These are phyloP conservation scores for Handroanthus guayacan DNA, from an alignment of 257 asterid genomes.

Conservation along the genomic window DNA sequence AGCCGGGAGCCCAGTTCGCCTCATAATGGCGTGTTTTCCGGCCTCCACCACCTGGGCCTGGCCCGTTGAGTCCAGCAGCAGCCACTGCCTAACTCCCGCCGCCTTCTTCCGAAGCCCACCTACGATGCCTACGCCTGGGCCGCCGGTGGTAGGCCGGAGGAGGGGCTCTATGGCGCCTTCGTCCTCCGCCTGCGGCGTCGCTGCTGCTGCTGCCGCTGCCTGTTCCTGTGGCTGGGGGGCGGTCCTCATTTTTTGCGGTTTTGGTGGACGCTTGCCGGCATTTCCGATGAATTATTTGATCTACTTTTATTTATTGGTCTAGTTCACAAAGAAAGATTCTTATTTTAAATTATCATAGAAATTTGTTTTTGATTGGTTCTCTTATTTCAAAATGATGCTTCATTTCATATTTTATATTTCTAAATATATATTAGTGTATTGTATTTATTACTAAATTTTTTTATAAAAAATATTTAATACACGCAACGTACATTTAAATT, in stretches of 20 bases:
- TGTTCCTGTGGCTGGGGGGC: conserved; percentile 43
- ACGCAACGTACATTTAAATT: too few relatives aligned
- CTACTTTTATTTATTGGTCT: background rate
- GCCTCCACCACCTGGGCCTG: conserved; percentile 83
- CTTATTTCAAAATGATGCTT: too few relatives aligned
- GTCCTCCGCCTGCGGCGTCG: conserved; percentile 48
- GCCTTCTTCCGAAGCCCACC: conserved; percentile 78
- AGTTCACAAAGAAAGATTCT: too few relatives aligned
- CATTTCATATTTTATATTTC: too few relatives aligned
- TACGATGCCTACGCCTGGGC: conserved; percentile 37
- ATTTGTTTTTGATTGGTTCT: too few relatives aligned
- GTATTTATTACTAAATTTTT: too few relatives aligned
- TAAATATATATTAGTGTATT: too few relatives aligned
- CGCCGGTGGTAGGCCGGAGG: conserved; percentile 52
- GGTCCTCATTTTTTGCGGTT: conserved; percentile 36
- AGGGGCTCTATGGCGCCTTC: conserved; percentile 49
- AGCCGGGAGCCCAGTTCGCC: conserved; percentile 95
- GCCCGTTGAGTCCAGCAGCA: conserved; percentile 82
- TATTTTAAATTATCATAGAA: too few relatives aligned
- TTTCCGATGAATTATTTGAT: background rate
- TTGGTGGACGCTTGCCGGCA: background rate
- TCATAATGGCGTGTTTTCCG: conserved; percentile 95
- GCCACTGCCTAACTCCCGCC: conserved; percentile 85
- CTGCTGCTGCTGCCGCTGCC: conserved; percentile 32
- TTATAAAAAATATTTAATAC: too few relatives aligned